Conservation (phyloP, 2,329 filamentous ascomycete species). For the Aspergillus versicolor region DNA sequence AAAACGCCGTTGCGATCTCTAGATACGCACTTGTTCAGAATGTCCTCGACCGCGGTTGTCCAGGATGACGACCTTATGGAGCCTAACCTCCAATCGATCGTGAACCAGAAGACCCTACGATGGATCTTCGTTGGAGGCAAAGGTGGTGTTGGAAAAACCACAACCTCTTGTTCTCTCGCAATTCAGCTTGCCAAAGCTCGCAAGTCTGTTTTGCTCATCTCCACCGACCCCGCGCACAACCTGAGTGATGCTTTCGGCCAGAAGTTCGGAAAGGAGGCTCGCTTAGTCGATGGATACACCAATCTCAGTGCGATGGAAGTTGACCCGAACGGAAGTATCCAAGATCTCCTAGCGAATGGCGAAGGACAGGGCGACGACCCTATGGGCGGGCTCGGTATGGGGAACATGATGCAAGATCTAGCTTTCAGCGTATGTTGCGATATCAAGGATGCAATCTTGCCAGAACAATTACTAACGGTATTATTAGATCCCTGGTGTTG, state of each 20-base stretch:
- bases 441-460: background rate
- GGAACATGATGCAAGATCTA: constrained; percentile 97
- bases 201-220: constrained; percentile 95
- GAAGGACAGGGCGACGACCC: constrained; percentile 61
- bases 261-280: constrained; percentile 98
- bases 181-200: constrained; percentile 95
- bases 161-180: constrained; percentile 96
- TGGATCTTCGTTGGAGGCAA: constrained; percentile 99
- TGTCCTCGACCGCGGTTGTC: constrained; percentile 45
- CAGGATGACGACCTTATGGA: constrained; percentile 72
- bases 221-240: constrained; percentile 97
- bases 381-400: constrained; percentile 70
- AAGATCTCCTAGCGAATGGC: constrained; percentile 84
- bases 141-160: constrained; percentile 97
- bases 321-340: constrained; percentile 95
- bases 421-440: constrained; percentile 72
- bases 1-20: background rate
- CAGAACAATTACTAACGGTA: constrained; percentile 6
- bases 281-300: constrained; percentile 84
- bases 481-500: constrained; percentile 87
- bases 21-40: constrained; percentile 18
- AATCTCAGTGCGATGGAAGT: constrained; percentile 99
- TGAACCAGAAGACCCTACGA: constrained; percentile 90
- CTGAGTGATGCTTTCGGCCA: constrained; percentile 96
- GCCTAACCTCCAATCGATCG: constrained; percentile 87